A percentile compares a stretch with the other conserved stretches of the same genome.
Evolutionary conservation across 2,329 filamentous ascomycete species (phyloP).

Genomic region (Penicillium corylophilum): DNA sequence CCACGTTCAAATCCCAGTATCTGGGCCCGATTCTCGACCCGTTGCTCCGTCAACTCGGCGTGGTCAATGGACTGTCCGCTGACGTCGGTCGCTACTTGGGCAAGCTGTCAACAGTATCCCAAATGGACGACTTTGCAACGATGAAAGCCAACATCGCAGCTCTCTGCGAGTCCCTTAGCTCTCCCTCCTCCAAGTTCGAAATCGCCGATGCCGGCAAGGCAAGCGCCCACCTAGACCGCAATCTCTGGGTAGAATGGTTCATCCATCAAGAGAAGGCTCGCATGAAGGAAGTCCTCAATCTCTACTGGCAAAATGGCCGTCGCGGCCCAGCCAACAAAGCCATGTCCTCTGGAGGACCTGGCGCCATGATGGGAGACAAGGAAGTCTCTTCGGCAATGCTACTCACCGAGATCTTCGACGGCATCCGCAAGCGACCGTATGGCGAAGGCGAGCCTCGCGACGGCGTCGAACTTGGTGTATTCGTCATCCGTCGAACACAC

Average conservation of each 20-base stretch:
- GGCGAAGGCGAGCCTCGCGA: slow-evolving; percentile 44
- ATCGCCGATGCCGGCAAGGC: slow-evolving; percentile 54
- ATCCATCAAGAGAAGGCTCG: slow-evolving; percentile 63
- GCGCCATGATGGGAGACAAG: slow-evolving; percentile 35
- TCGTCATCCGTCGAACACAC: slow-evolving; percentile 48
- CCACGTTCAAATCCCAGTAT: slow-evolving; percentile 60
- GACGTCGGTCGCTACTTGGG: slow-evolving; percentile 57
- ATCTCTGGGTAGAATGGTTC: slow-evolving; percentile 64
- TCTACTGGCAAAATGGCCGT: slow-evolving; percentile 43
- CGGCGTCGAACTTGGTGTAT: slow-evolving; percentile 49
- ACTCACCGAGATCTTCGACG: slow-evolving; percentile 60
- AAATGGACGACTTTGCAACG: slow-evolving; percentile 56
- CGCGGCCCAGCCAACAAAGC: slow-evolving; percentile 33
- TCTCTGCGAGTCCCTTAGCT: slow-evolving; percentile 43
- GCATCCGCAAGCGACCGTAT: slow-evolving; percentile 54
- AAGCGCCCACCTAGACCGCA: slow-evolving; percentile 51
- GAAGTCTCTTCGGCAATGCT: slow-evolving; percentile 55
- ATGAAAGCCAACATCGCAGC: slow-evolving; percentile 45
- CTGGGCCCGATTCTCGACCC: slow-evolving; percentile 62
- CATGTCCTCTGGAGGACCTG: slow-evolving; percentile 23
- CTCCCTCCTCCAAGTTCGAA: slow-evolving; percentile 40
- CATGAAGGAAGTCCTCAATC: slow-evolving; percentile 51
- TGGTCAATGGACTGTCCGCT: slow-evolving; percentile 58
- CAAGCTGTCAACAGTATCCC: slow-evolving; percentile 53
- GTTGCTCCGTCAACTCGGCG: slow-evolving; percentile 57